These are phyloP conservation scores for Talaromyces marneffei DNA, from an alignment of 2,329 filamentous ascomycete genomes.

Conservation along the genomic window DNA sequence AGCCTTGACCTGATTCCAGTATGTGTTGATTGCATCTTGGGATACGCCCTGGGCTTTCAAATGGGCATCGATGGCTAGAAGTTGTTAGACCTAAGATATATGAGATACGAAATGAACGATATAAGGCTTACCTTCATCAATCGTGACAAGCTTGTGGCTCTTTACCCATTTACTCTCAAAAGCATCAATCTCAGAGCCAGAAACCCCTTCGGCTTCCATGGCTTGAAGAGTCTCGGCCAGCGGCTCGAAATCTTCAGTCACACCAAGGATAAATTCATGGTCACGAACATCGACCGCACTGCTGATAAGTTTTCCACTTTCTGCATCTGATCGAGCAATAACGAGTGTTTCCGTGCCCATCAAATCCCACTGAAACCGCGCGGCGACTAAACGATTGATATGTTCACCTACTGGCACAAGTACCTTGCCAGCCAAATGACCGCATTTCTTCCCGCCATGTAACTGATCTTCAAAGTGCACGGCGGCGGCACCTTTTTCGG, in stretches of 20 bases:
- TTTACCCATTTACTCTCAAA: conserved; percentile 89
- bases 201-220: conserved; percentile 78
- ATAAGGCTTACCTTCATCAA: conserved; percentile 63
- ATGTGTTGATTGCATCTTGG: conserved; percentile 60
- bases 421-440: conserved; percentile 92
- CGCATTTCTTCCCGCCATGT: conserved; percentile 97
- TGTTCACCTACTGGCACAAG: conserved; percentile 90
- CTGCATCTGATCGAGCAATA: conserved; percentile 91
- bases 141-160: conserved; percentile 74
- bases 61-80: conserved; percentile 64
- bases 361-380: conserved; percentile 95
- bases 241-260: conserved; percentile 70
- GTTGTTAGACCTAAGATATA: neutral
- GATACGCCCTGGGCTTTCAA: conserved; percentile 61
- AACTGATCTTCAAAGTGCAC: conserved; percentile 98
- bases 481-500: conserved; percentile 90
- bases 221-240: conserved; percentile 81
- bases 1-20: conserved; percentile 55
- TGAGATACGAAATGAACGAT: neutral
- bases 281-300: conserved; percentile 90
- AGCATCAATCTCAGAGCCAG: conserved; percentile 72
- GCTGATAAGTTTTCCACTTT: conserved; percentile 83
- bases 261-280: conserved; percentile 92
- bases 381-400: conserved; percentile 87
- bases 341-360: conserved; percentile 95